Evolutionary conservation across 2,329 filamentous ascomycete genomes (phyloP).

Genomic region (Colletotrichum shisoi): DNA sequence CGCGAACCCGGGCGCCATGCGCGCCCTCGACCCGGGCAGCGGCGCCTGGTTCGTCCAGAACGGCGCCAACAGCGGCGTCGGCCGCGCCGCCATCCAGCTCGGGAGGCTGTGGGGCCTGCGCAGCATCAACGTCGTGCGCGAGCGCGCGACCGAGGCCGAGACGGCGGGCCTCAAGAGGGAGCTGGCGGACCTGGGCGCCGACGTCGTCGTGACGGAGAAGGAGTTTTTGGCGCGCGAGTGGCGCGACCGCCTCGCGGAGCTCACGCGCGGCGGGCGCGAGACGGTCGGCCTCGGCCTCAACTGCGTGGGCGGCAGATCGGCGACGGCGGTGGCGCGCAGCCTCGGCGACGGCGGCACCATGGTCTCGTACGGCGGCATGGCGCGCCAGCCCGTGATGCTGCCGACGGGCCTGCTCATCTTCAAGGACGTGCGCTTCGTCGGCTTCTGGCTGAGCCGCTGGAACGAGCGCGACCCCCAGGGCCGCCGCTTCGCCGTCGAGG

Average conservation of each 20-base stretch:
- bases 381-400: slow-evolving; percentile 80
- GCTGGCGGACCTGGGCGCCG: slow-evolving; percentile 63
- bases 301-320: slow-evolving; percentile 90
- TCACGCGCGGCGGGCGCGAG: slow-evolving; percentile 76
- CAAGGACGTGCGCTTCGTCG: slow-evolving; percentile 85
- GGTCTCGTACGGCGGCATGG: slow-evolving; percentile 97
- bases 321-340: slow-evolving; percentile 77
- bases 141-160: slow-evolving; percentile 69
- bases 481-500: slow-evolving; percentile 82
- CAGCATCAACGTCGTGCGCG: slow-evolving; percentile 87
- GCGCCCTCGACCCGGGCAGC: slow-evolving; percentile 55
- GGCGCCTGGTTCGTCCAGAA: slow-evolving; percentile 97
- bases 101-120: slow-evolving; percentile 85
- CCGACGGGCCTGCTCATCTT: slow-evolving; percentile 91
- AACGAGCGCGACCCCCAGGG: slow-evolving; percentile 75
- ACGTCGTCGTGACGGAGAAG: slow-evolving; percentile 64
- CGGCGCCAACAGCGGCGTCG: slow-evolving; percentile 93
- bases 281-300: slow-evolving; percentile 82
- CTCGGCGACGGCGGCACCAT: slow-evolving; percentile 74
- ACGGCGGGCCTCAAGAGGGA: slow-evolving; percentile 67
- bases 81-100: slow-evolving; percentile 88
- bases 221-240: slow-evolving; percentile 68
- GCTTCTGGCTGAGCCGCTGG: slow-evolving; percentile 96
- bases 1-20: slow-evolving; percentile 51
- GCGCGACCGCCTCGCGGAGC: slow-evolving; percentile 65